Percentiles rank a stretch among this genome's conserved stretches.
Conservation (phyloP, 768 basidiomycete species). For the Suillus occidentalis region DNA sequence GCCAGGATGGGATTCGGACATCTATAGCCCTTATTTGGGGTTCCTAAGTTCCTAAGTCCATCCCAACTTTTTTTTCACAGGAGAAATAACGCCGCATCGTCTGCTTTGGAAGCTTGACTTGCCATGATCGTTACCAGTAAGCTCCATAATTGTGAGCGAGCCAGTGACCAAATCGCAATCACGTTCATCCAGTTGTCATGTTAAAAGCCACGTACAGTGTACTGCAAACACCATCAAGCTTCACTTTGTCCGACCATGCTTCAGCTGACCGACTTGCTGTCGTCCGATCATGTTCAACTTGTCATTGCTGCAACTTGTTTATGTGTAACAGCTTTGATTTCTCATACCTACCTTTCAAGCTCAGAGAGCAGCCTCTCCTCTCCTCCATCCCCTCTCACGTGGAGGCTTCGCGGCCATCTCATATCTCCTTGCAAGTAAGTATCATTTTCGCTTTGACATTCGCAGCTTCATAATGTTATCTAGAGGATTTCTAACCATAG, state of each 20-base stretch:
- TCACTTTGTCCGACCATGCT: not conserved
- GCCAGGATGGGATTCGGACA: not conserved
- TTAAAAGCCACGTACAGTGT: not conserved
- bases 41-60: not conserved
- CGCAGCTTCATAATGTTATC: not conserved
- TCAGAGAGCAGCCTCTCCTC: not conserved
- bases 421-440: not conserved
- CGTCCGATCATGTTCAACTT: not conserved
- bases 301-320: not conserved
- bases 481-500: not conserved
- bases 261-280: not conserved
- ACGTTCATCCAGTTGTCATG: not conserved
- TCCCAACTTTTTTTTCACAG: not conserved
- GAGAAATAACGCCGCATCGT: not conserved
- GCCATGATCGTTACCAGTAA: not conserved
- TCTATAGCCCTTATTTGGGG: not conserved
- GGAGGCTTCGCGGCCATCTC: not conserved
- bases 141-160: not conserved
- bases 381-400: not conserved
- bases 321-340: not conserved
- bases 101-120: not conserved
- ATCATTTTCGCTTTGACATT: not conserved
- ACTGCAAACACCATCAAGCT: not conserved
- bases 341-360: not conserved
- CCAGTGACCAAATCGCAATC: not conserved